Evolutionary conservation across 371 early-diverging fungal species (phyloP), one percentile per base, ranked within the genome.

Genomic region (Actinomortierella wolfii): DNA sequence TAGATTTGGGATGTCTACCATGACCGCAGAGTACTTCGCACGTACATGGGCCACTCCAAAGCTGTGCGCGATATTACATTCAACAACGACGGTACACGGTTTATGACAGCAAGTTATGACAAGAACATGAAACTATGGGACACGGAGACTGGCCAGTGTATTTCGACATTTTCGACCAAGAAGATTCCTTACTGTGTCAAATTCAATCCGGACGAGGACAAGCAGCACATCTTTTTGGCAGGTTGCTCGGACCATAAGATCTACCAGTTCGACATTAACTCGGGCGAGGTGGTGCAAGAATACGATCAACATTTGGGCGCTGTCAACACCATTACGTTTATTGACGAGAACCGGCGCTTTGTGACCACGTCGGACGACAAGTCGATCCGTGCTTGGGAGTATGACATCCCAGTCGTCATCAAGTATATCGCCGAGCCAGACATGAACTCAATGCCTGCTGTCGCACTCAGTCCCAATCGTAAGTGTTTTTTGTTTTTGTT

Each of bases 251-350:
- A 97, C 78, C 94, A 94, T 65, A 94, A 94, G 81, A 91, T 98
- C 40, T 62, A 60, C 49, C 85, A 93, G 69, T 97, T 90, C 67
- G 96, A 97, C 77, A 79, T 81, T 29, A 82, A 89, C 46, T 78
- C 94, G 3, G 93, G 92, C 14, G 91, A 93, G 50, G 85, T 94
- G 5, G 89, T 87, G 13, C 97, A 96, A 73, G 94, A 95, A 73
- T 99, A 99, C 75, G 93, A 96, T 63, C 96, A 97, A 78, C 99
- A 99, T 83, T 71, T 94, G 77, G 97, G 96, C 28, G 92, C 96
- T 3, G 91, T 99, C 51, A 97, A 97, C 74, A 92, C 95, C 28
- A 92, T 99, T 55, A 97, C 97, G 0, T 97, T 97, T 85, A 89
- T 97, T 7, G 97, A 97, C 64, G 92, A 95, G 3, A 93, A 93